phyloP scores from a whole-genome alignment of 352 stramenopile genomes.

The Phytopythium ostracodes region DNA sequence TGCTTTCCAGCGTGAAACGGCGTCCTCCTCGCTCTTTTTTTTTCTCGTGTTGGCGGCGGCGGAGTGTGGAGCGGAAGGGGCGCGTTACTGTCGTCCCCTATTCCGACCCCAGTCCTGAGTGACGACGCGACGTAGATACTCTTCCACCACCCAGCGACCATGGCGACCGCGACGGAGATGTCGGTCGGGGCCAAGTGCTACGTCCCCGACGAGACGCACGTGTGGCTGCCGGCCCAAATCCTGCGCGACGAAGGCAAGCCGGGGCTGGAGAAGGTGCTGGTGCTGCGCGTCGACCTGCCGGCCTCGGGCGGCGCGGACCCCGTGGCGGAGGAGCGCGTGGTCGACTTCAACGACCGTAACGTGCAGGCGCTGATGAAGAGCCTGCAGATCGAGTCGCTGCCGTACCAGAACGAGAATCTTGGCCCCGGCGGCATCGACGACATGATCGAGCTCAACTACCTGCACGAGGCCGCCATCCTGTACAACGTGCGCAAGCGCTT shows the following conservation, averaged over 20 bases:
- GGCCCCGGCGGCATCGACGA: constrained; percentile 70
- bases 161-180: constrained; percentile 1
- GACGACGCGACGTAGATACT: no score
- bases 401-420: constrained; percentile 82
- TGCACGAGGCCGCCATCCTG: constrained; percentile 89
- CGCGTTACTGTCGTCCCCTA: neutral
- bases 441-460: constrained; percentile 87
- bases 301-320: constrained; percentile 12
- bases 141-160: neutral
- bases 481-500: constrained; percentile 88
- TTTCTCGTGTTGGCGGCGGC: neutral
- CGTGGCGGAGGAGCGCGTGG: constrained; percentile 49
- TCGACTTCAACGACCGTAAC: constrained; percentile 72
- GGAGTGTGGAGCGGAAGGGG: neutral
- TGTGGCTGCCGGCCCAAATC: constrained; percentile 80
- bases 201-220: constrained; percentile 79
- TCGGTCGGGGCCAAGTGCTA: constrained; percentile 71
- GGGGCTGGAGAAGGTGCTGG: constrained; percentile 63
- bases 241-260: constrained; percentile 60
- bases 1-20: neutral
- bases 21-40: neutral
- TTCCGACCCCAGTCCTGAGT: no score
- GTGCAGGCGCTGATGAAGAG: constrained; percentile 66
- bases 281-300: constrained; percentile 55
- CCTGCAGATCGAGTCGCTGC: constrained; percentile 72